Base-by-base conservation (phyloP, 129 eudicot genomes). In the Cynara cardunculus region DNA sequence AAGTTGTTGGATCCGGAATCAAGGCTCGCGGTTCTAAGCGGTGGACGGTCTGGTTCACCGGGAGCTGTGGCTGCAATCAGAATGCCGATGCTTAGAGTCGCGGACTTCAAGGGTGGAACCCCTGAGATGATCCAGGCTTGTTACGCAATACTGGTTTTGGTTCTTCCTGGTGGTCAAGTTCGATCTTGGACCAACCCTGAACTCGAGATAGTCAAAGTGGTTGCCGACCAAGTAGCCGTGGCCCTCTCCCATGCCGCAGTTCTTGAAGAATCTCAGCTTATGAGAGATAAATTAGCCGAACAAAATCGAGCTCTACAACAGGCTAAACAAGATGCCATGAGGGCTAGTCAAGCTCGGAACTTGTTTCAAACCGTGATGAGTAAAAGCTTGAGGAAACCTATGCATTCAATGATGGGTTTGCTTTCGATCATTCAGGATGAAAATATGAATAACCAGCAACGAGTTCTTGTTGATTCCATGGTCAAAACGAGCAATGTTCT, bases 141-240 rank as follows among this genome's bases (percentile, higher is more conserved):
- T 71, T 91, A 91, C 77, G 91, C 92, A 13, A 87, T 91, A 59
- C 87, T 91, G 13, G 96, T 91, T 10, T 76, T 88, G 62, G 89
- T 91, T 83, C 92, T 88, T 70, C 95, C 92, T 2, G 80, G 86
- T 34, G 90, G 86, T 18, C 79, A 74, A 3, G 80, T 71, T 74
- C 79, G 91, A 73, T 64, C 84, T 2, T 91, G 96, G 96, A 83
- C 80, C 37, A 34, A 74, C 18, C 84, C 84, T 10, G 96, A 91
- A 37, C 88, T 91, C 31, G 96, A 89, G 85, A 91, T 91, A 14
- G 89, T 91, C 7, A 82, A 82, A 69, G 96, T 83, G 41, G 92
- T 89, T 12, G 96, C 96, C 14, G 96, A 91, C 76, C 96, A 91
- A 65, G 96, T 91, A 25, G 96, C 96, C 8, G 96, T 91, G 79